Evolutionary conservation across 2,329 filamentous ascomycete genomes (phyloP).

Genomic region (Talaromyces funiculosus): DNA sequence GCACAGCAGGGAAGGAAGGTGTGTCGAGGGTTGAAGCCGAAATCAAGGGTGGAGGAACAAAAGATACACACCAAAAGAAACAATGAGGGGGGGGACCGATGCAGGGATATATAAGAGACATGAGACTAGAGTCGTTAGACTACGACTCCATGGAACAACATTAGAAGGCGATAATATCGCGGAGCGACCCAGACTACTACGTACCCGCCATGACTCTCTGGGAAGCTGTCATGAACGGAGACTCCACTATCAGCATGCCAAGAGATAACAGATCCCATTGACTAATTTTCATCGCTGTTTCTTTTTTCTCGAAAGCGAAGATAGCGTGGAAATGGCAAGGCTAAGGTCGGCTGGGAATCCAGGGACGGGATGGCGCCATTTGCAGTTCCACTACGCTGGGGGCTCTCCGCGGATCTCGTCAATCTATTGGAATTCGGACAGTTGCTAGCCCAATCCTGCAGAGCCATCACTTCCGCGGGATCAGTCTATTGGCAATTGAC

Average conservation of each 20-base stretch:
- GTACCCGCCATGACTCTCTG: background rate
- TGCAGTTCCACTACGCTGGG: background rate
- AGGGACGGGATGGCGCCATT: conserved; percentile 2
- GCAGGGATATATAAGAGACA: conserved; percentile 2
- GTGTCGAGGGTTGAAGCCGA: background rate
- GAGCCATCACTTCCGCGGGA: conserved; percentile 1
- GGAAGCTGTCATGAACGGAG: background rate
- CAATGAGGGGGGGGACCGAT: background rate
- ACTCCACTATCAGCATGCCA: conserved; percentile 6
- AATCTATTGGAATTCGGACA: conserved; percentile 1
- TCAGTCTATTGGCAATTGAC: conserved; percentile 4
- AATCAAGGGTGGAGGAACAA: background rate
- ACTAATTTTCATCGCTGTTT: conserved; percentile 6
- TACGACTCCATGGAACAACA: background rate
- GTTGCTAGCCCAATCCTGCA: background rate
- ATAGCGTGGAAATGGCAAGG: conserved; percentile 1
- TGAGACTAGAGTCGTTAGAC: no score
- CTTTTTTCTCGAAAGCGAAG: conserved; percentile 10
- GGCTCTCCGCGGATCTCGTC: background rate
- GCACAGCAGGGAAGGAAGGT: conserved; percentile 6
- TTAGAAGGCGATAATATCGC: conserved; percentile 2
- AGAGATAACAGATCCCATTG: conserved; percentile 14
- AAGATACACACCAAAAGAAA: background rate
- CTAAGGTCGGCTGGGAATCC: background rate
- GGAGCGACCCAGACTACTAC: background rate